Base-by-base conservation (phyloP, 2,329 filamentous ascomycete species). In the Xylariaceae sp. region DNA sequence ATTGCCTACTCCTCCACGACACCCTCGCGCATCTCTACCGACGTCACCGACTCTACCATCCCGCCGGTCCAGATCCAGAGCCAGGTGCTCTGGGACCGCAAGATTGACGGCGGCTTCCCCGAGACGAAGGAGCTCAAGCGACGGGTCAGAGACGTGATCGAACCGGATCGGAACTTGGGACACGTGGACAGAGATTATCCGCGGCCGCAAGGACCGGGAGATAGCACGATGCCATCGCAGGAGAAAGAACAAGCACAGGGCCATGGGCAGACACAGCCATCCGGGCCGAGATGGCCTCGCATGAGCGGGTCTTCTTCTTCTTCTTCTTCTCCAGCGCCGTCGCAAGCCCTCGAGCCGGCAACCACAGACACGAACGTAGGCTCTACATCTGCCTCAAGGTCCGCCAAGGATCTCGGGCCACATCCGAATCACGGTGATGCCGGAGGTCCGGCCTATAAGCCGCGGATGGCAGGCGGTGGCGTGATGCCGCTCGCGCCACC, bases 61-160 rank as follows among this genome's bases (percentile, higher is more conserved):
- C 22, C 22, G 22, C 22, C 22, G 22, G 6, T 11, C 22, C 22
- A 26, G 6, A 55, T 69, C 48, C 69, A 76, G 42, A 47, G 47
- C 16, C 55, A 55, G 34, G 59, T 85, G 3, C 70, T 97, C 24
- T 98, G 93, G 93, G 89, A 97, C 70, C 78, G 93, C 47, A 94
- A 89, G 62, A 61, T 66, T 3, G 84, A 96, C 59, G 87, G 87
- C 22, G 90, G 93, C 0, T 98, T 98, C 65, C 93, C 91, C 46
- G 89, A 96, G 68, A 89, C 87, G 2, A 95, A 96, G 66, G 83
- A 91, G 52, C 74, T 96, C 33, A 96, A 97, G 68, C 81, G 89
- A 45, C 75, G 83, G 13, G 80, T 96, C 4, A 73, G 91, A 43
- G 87, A 96, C 66, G 74, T 87, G 38, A 82, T 96, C 53, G 83